Evolutionary conservation across 2,329 filamentous ascomycete genomes (phyloP).

Genomic region (Phyllosticta citriasiana): DNA sequence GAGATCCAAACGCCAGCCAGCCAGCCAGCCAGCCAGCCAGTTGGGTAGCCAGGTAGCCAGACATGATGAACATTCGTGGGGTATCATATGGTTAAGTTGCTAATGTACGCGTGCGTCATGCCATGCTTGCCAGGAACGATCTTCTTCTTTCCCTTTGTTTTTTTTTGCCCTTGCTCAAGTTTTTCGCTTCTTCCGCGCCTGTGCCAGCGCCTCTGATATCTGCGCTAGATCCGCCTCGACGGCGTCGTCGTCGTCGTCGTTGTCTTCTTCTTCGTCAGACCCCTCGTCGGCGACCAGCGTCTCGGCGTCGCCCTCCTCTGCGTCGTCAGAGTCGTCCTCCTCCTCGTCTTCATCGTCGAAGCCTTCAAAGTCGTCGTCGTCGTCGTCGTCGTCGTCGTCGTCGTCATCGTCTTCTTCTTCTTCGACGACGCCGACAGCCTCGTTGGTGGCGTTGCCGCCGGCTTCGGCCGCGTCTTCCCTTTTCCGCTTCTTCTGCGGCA

Average conservation of each 20-base stretch:
- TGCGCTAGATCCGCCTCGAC: conserved; percentile 25
- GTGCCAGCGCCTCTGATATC: conserved; percentile 24
- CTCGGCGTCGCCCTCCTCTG: conserved; percentile 16
- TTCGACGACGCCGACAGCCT: conserved; percentile 24
- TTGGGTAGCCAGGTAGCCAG: no score
- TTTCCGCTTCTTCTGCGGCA: conserved; percentile 62
- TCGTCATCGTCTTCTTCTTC: conserved; percentile 32
- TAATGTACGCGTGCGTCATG: neutral
- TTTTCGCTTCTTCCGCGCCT: conserved; percentile 20
- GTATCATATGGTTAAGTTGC: neutral
- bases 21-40: neutral
- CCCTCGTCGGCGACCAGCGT: conserved; percentile 16
- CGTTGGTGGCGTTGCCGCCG: neutral
- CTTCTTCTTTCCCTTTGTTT: neutral
- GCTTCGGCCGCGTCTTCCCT: conserved; percentile 29
- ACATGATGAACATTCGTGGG: neutral
- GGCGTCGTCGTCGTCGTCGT: conserved; percentile 16
- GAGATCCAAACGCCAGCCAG: neutral
- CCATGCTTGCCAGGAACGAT: no score
- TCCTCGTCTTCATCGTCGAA: conserved; percentile 11
- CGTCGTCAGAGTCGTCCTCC: conserved; percentile 14
- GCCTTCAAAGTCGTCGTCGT: conserved; percentile 12
- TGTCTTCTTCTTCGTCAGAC: neutral
- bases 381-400: conserved; percentile 18
- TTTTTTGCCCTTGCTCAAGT: neutral